phyloP scores from a whole-genome alignment of 1,284 basidiomycete species.

The Filobasidium uniguttulatum region DNA sequence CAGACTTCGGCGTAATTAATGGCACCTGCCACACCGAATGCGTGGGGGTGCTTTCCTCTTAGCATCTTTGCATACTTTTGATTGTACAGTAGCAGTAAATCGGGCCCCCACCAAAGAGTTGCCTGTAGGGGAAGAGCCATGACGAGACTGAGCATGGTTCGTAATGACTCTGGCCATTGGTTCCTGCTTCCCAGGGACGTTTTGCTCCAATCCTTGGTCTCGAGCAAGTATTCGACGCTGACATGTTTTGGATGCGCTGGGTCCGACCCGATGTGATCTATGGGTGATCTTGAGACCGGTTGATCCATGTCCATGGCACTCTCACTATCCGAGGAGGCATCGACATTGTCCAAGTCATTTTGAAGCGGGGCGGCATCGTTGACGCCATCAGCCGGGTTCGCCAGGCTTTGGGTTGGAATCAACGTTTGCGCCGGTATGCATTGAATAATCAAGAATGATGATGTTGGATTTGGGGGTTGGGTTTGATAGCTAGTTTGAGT shows the following conservation, averaged over 20 bases:
- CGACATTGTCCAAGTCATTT: background rate
- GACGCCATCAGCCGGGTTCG: background rate
- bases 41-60: slow-evolving; percentile 26
- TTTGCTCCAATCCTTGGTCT: slow-evolving; percentile 28
- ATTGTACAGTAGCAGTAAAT: slow-evolving; percentile 33
- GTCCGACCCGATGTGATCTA: slow-evolving; percentile 4
- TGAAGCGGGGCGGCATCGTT: background rate
- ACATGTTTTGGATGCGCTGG: slow-evolving; percentile 1
- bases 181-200: slow-evolving; percentile 27
- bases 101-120: slow-evolving; percentile 32
- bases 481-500: background rate
- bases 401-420: background rate
- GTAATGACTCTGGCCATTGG: slow-evolving; percentile 27
- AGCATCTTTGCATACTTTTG: slow-evolving; percentile 23
- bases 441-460: background rate
- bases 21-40: slow-evolving; percentile 30
- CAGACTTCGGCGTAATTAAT: slow-evolving; percentile 31
- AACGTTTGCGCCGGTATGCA: background rate
- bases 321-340: slow-evolving; percentile 3
- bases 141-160: slow-evolving; percentile 22
- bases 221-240: slow-evolving; percentile 22
- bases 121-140: slow-evolving; percentile 28
- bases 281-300: too few relatives aligned
- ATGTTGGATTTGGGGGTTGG: background rate
- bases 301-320: slow-evolving; percentile 8